Evolutionary conservation across 1,284 basidiomycete genomes (phyloP).

Genomic region (Ganoderma lucidum): DNA sequence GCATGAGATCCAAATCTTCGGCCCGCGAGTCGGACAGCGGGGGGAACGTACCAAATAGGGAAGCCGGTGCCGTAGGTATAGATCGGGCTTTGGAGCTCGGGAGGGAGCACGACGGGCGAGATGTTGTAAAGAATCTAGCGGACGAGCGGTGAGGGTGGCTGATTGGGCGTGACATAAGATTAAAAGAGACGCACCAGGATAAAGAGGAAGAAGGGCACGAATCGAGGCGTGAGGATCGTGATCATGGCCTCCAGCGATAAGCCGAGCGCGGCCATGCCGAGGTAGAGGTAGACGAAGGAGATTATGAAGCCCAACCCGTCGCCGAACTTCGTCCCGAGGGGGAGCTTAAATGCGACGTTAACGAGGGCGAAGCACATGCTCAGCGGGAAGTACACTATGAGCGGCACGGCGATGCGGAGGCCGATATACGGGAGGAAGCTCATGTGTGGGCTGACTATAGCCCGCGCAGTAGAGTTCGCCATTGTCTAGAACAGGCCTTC

Average conservation of each 20-base stretch:
- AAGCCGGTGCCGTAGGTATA: slow-evolving; percentile 51
- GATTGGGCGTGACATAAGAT: too few relatives aligned
- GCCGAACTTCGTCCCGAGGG: slow-evolving; percentile 47
- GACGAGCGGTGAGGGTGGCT: background rate
- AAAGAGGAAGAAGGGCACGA: slow-evolving; percentile 45
- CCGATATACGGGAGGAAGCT: slow-evolving; percentile 47
- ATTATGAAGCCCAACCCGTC: slow-evolving; percentile 54
- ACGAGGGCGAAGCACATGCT: slow-evolving; percentile 55
- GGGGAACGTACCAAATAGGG: slow-evolving; percentile 51
- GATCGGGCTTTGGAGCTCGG: slow-evolving; percentile 53
- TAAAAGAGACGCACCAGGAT: slow-evolving; percentile 34
- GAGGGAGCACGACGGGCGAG: slow-evolving; percentile 50
- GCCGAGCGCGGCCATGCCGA: slow-evolving; percentile 46
- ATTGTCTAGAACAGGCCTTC: slow-evolving; percentile 46
- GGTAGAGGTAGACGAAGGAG: slow-evolving; percentile 48
- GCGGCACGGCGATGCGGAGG: slow-evolving; percentile 48
- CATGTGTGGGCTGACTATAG: slow-evolving; percentile 51
- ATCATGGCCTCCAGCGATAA: slow-evolving; percentile 52
- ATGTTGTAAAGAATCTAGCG: slow-evolving; percentile 53
- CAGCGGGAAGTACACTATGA: slow-evolving; percentile 50
- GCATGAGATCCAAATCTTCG: background rate
- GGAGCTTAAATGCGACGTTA: slow-evolving; percentile 52
- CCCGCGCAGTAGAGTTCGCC: slow-evolving; percentile 51
- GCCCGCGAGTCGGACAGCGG: background rate
- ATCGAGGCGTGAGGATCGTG: slow-evolving; percentile 42